Conservation (phyloP, 2,329 filamentous ascomycete species). For the Aspergillus versicolor region DNA sequence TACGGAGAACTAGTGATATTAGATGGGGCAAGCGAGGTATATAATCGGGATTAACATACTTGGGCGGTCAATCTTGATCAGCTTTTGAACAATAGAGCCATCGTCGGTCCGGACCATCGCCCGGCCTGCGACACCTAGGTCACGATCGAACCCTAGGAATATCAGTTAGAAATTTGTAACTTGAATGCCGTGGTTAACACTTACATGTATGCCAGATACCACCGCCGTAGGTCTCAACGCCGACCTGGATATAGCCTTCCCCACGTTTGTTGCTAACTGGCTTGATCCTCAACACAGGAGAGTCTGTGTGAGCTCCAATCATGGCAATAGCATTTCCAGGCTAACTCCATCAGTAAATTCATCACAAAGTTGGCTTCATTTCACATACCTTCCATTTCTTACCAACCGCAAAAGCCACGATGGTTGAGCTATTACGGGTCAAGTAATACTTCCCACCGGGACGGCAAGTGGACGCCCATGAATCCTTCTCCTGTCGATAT, state of each 20-base stretch:
- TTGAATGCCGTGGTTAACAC: slow-evolving; percentile 3
- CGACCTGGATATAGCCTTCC: slow-evolving; percentile 88
- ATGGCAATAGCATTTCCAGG: slow-evolving; percentile 88
- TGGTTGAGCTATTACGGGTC: slow-evolving; percentile 87
- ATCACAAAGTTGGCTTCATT: slow-evolving; percentile 57
- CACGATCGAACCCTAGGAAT: slow-evolving; percentile 77
- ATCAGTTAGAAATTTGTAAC: slow-evolving; percentile 13
- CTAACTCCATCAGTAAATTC: slow-evolving; percentile 23
- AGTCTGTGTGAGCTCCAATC: slow-evolving; percentile 95
- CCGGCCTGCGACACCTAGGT: slow-evolving; percentile 84
- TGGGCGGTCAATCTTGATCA: slow-evolving; percentile 87
- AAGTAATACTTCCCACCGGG: slow-evolving; percentile 96
- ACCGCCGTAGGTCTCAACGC: slow-evolving; percentile 94
- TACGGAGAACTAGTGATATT: slow-evolving; percentile 64
- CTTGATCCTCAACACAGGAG: slow-evolving; percentile 86
- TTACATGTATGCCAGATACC: slow-evolving; percentile 91
- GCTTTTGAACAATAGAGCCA: slow-evolving; percentile 74
- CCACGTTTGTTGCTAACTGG: slow-evolving; percentile 86
- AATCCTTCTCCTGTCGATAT: slow-evolving; percentile 68
- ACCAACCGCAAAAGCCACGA: slow-evolving; percentile 89
- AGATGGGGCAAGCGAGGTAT: not conserved
- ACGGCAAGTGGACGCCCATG: slow-evolving; percentile 75
- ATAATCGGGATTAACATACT: slow-evolving; percentile 40
- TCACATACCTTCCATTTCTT: slow-evolving; percentile 69
- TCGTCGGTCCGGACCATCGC: slow-evolving; percentile 75